Percentiles rank a stretch among this genome's conserved stretches.
These are phyloP conservation scores for Aureobasidium leucospermi DNA, from an alignment of 2,329 filamentous ascomycete species.

Conservation along the genomic window DNA sequence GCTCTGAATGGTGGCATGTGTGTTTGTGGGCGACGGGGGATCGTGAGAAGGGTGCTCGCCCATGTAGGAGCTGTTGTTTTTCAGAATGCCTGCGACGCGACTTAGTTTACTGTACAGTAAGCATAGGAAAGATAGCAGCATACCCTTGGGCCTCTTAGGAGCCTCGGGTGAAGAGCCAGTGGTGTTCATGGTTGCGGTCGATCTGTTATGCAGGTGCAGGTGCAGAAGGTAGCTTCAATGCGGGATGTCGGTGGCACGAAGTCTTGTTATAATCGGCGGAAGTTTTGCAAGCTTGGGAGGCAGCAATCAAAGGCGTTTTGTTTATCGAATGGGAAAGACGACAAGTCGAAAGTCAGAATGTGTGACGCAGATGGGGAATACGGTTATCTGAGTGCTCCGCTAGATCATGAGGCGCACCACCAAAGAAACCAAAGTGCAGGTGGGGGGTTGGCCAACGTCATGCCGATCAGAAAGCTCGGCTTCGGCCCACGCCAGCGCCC, in stretches of 20 bases:
- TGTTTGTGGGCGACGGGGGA: conserved; percentile 39
- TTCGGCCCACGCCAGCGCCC: neutral
- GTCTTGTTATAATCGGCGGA: neutral
- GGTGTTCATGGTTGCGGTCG: conserved; percentile 4
- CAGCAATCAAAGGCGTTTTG: neutral
- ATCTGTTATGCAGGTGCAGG: neutral
- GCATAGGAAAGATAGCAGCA: conserved; percentile 1
- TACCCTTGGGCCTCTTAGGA: conserved; percentile 40
- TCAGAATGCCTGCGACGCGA: conserved; percentile 68
- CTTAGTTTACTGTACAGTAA: neutral
- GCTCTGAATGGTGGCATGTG: conserved; percentile 23
- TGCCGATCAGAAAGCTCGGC: neutral
- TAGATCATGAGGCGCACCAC: conserved; percentile 5
- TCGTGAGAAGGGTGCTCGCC: conserved; percentile 47
- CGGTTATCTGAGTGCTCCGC: neutral
- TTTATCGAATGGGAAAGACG: conserved; percentile 1
- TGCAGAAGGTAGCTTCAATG: neutral
- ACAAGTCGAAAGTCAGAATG: neutral
- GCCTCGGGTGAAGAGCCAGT: conserved; percentile 17
- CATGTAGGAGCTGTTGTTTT: conserved; percentile 64
- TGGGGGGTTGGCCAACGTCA: conserved; percentile 3
- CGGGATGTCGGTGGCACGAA: neutral
- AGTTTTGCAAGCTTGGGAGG: neutral
- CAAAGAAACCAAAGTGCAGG: neutral
- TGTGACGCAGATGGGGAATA: conserved; percentile 1